Base-by-base conservation (phyloP, 1,139 yeast genomes). In the Saccharomyces hybrid region DNA sequence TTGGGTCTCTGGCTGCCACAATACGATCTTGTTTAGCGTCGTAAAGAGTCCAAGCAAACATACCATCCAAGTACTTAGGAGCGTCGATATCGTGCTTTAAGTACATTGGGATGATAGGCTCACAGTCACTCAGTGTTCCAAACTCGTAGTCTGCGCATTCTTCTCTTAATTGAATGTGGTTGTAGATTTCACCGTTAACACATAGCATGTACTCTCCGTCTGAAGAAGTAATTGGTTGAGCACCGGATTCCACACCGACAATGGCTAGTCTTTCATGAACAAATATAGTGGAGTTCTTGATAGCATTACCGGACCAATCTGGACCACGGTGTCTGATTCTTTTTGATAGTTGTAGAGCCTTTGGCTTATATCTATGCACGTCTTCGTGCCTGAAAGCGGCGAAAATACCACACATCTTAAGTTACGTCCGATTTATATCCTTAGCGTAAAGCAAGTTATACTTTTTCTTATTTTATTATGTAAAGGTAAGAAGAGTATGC, bases 281-380 rank as follows among this genome's bases (percentile, higher is more conserved):
- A 64, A 93, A 76, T 60, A 85, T 84, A 53, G 97, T 88, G 62
- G 77, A 73, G 82, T 89, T 88, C 67, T 84, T 82, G 61, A 81
- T 76, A 61, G 81, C 72, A 82, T 89, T 90, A 68, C 99, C 99
- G 49, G 91, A 82, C 99, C 99, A 93, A 76, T 93, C 99, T 62
- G 99, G 99, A 65, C 99, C 99, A 75, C 99, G 85, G 74, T 93
- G 99, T 76, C 99, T 85, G 71, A 91, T 85, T 73, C 90, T 81
- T 75, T 89, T 91, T 61, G 97, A 81, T 70, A 88, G 80, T 71
- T 88, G 95, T 61, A 93, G 79, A 50, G 97, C 98, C 69, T 84
- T 85, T 56, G 84, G 81, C 74, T 91, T 93, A 79, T 88, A 93
- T 56, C 78, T 75, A 65, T 85, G 84, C 57, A 88, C 83, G 61